Evolutionary conservation across 768 basidiomycete genomes (phyloP), one percentile per base, ranked within the genome.

Genomic region (Leccinum broughii): DNA sequence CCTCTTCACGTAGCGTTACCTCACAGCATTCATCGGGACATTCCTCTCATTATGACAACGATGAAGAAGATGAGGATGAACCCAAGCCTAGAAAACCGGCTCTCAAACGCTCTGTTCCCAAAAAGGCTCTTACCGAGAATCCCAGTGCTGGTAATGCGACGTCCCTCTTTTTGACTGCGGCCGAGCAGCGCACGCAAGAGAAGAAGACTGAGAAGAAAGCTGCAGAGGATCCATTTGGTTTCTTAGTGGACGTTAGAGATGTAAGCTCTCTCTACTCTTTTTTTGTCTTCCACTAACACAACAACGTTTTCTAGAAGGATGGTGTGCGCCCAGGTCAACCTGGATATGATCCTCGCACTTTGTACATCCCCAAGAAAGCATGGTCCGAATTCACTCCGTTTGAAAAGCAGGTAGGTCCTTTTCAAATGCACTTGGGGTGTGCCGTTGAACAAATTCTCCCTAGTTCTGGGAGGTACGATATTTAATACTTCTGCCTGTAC

Each of bases 371-470:
- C 0, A 74, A 81, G 30, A 81, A 77, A 48, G 85, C 87, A 0
- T 96, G 95, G 93, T 78, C 79, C 28, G 78, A 79, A 0, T 96
- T 99, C 68, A 96, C 95, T 2, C 94, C 95, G 0, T 99, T 99
- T 70, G 97, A 99, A 77, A 94, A 87, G 66, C 94, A 93, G 82
- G 88, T 84, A 34, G 70, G 73, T 44, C 51, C 11, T 17, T 56
- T 58, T 24, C 37, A 22, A 34, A n/a, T 11, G 37, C 24, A 20
- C 11, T 13, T 44, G 6, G 50, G 0, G 0, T 22, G 17, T 57
- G 3, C 8, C 54, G 41, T 64, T 62, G 24, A 53, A 34, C 48
- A 22, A 17, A 35, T 5, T 54, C 56, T 11, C 41, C 56, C 24
- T 68, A 93, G 84, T 92, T 92, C 61, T 89, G 87, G 87, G 87